A percentile compares a stretch with the other conserved stretches of the same genome.
Evolutionary conservation across 352 stramenopile species (phyloP).

Genomic region (Pythium volutum): DNA sequence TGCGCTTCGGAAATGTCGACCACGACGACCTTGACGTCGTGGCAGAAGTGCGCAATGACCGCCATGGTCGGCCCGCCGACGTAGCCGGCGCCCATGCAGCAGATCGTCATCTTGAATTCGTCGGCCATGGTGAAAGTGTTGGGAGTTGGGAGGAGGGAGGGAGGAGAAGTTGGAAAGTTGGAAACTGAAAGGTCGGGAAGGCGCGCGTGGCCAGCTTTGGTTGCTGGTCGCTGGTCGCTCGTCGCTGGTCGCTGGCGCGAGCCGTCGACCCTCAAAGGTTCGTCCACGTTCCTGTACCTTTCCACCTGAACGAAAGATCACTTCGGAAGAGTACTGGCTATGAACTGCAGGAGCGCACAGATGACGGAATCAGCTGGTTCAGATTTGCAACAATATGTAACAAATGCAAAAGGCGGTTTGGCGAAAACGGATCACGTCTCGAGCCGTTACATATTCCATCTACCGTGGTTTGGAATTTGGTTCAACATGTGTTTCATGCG

Average conservation of each 20-base stretch:
- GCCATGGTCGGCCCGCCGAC: constrained; percentile 99
- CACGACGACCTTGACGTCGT: constrained; percentile 97
- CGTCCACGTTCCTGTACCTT: background rate
- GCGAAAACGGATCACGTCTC: background rate
- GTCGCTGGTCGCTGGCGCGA: too few species aligned
- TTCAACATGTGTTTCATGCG: background rate
- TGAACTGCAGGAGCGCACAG: too few species aligned
- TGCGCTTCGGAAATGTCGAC: constrained; percentile 95
- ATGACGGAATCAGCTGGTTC: background rate
- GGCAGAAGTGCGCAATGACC: constrained; percentile 97
- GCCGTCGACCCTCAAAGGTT: too few species aligned
- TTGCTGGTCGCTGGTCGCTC: too few species aligned
- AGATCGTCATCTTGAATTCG: constrained; percentile 88
- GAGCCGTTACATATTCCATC: background rate
- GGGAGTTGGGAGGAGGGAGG: background rate
- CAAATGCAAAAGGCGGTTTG: constrained; percentile 1
- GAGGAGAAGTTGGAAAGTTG: background rate
- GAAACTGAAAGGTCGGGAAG: too few species aligned
- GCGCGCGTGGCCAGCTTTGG: too few species aligned
- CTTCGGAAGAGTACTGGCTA: constrained; percentile 1
- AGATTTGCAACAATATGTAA: constrained; percentile 3
- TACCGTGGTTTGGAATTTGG: background rate
- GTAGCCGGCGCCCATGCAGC: constrained; percentile 98
- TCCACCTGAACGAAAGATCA: background rate
- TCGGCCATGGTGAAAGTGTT: constrained; percentile 11